Evolutionary conservation across 306 rosid genomes (phyloP), one percentile per base, ranked within the genome.

Genomic region (Prunus campanulata): DNA sequence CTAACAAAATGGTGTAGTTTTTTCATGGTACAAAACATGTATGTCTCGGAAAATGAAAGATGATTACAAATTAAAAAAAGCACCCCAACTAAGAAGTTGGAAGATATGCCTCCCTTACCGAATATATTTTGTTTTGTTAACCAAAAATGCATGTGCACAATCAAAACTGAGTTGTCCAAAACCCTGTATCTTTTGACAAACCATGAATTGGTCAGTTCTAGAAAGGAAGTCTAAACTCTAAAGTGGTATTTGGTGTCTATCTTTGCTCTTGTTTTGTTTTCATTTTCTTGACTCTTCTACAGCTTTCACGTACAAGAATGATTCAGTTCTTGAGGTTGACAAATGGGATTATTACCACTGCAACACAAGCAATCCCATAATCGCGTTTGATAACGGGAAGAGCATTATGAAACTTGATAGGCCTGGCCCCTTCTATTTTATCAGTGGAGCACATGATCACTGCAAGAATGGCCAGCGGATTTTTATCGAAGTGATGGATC

Each of bases 221-320:
- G 44, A 39, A 39, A 39, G 44, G 44, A 39, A 39, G 8, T 49
- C 54, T 13, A 13, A 49, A 49, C 3, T 49, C 54, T 14, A 24
- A 24, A 24, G 24, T 24, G 24, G 24, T 24, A 39, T 39, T 39
- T 39, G 44, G 44, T 6, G 0, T 39, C 1, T 39, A 66, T 32
- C 4, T 62, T 49, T 25, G 49, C 3, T 9, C 35, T 51, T 48
- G 18, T 18, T 29, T 49, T 51, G 29, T 13, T 29, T 29, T 29
- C 67, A 62, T 27, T 62, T 6, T 6, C 13, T 62, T 29, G 67
- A 62, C 54, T 54, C 50, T 71, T 32, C 50, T 48, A 66, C 83
- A 91, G 98, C 82, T 46, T 95, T 95, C 79, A 91, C 82, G 84
- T 95, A 90, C 84, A 66, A 79, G 76, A 89, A 95, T 32, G 98